phyloP scores from a whole-genome alignment of 83 land plant genomes.

The Picea mariana region DNA sequence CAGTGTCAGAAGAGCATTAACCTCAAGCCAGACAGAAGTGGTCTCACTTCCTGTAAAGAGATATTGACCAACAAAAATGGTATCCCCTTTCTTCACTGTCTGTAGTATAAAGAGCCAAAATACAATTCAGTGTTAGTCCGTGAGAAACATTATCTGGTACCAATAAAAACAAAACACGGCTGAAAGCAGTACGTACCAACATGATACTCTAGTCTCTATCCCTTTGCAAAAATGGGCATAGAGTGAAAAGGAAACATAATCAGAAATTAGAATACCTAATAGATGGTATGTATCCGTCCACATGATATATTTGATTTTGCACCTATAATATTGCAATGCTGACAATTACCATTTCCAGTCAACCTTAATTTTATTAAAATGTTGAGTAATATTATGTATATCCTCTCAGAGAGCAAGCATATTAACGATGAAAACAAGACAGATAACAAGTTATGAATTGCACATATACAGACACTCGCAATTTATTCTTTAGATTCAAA shows the following conservation, averaged over 20 bases:
- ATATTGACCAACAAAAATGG: slow-evolving; percentile 92
- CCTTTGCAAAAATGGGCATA: neutral
- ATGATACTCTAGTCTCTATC: neutral
- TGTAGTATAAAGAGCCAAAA: slow-evolving; percentile 22
- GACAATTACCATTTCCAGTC: neutral
- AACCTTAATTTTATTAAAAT: neutral
- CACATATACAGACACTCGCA: neutral
- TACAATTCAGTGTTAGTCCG: neutral
- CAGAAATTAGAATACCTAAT: neutral
- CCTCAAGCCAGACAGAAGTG: slow-evolving; percentile 96
- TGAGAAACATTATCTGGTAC: neutral
- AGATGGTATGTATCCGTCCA: too few species aligned
- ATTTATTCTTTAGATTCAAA: too few species aligned
- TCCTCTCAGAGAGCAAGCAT: neutral
- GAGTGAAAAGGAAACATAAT: neutral
- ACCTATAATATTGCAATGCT: neutral
- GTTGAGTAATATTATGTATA: neutral
- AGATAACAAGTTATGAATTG: neutral
- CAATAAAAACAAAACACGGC: neutral
- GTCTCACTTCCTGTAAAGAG: slow-evolving; percentile 95
- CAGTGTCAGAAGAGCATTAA: slow-evolving; percentile 9
- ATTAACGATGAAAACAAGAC: neutral
- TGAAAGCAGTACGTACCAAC: too few species aligned
- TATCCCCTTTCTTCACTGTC: slow-evolving; percentile 80
- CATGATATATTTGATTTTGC: too few species aligned